Base-by-base conservation (phyloP, 495 filamentous ascomycete species). In the Neurospora sp. region DNA sequence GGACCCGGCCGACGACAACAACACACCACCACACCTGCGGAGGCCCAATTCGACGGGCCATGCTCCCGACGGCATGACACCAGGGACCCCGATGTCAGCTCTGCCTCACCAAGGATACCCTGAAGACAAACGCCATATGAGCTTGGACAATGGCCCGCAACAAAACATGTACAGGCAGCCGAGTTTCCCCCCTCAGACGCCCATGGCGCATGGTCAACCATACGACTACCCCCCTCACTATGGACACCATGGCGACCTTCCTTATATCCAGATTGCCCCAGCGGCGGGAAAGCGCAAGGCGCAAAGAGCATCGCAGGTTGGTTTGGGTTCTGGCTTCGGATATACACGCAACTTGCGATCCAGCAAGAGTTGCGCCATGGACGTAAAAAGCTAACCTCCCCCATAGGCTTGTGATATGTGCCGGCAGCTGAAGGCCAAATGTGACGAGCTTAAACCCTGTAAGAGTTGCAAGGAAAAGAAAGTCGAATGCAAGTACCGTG, bases 371-470 rank as follows among this genome's bases (percentile, higher is more conserved):
- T 9, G 16, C 2, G 53, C 12, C 12, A 35, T 65, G 22, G 53
- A 38, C 14, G 4, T 39, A 71, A 4, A 4, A 42, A 18, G 74
- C 81, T 83, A 75, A 82, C 77, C 65, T 68, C 71, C 41, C 72
- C 9, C 44, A n/a, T 79, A 91, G 86, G 90, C 90, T 39, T 92
- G 90, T 79, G 89, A 92, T 74, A 86, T 85, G 76, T 92, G 90
- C 81, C 85, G 90, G 69, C 81, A 85, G 70, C 83, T 90, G n/a
- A 92, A 92, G 78, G 89, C 89, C 38, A 91, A 91, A 80, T 92
- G 90, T 78, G 89, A 91, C 72, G 90, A 92, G 82, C 83, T 83
- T 70, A 89, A 86, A 79, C 89, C 87, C 3, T 89, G 87, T 75
- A 85, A 84, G 47, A 87, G 83, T 53, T 89, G 87, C 73, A 83